Evolutionary conservation across 306 rosid species (phyloP), one percentile per base, ranked within the genome.

Genomic region (Sphenostylis stenocarpa): DNA sequence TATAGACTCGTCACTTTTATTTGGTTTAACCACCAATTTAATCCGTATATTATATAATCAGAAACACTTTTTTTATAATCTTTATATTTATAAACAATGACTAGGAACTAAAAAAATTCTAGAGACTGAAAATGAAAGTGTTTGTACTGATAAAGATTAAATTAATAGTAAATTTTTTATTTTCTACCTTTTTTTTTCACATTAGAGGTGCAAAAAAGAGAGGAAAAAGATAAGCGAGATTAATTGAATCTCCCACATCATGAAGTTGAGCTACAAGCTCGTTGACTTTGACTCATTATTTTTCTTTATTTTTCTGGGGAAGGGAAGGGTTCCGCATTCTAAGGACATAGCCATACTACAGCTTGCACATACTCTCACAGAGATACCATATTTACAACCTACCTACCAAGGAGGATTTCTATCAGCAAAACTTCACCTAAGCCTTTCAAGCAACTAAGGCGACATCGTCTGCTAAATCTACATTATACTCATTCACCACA

Each of bases 381-480:
- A 63, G 61, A 56, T 63, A 64, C 49, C 19, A 45, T 48, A 64
- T 75, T 33, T 63, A 75, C 72, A 75, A 9, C 15, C 56, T 29
- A 28, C 39, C 72, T 75, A 75, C 14, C 47, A 28, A 28, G 15
- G 45, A 11, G 70, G 45, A 60, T 44, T 6, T 21, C 58, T 43
- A 73, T 58, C 16, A 13, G 33, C 69, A 44, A 61, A 74, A 74
- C 41, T 74, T 33, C 36, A 43, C 79, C 49, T 31, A 62, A 19
- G 79, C 79, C 60, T 47, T 60, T 61, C 70, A 61, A 60, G 61
- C 17, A 38, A 75, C 31, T 75, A 34, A 62, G n/a, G 38, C 34
- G n/a, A 52, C 76, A 61, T 67, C 60, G 28, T 67, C 48, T 36
- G 10, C 77, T 33, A 20, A 72, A 60, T 39, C 17, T 28, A 28